These are phyloP conservation scores for Pelomyxa schiedti DNA, from an alignment of 78 protist species.

Conservation along the genomic window DNA sequence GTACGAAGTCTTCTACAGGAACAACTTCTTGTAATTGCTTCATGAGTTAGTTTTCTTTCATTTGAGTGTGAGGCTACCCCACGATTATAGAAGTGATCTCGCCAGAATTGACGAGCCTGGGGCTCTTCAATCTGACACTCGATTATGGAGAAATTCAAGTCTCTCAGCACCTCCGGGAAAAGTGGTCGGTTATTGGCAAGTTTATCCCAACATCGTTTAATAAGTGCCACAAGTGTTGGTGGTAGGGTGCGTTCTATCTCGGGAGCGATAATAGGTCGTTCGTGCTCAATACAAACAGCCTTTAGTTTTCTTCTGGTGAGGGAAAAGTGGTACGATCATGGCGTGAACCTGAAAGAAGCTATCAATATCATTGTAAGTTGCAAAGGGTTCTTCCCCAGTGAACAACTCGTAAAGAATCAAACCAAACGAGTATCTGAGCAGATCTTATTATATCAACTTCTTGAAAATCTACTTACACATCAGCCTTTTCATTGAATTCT, in stretches of 20 bases:
- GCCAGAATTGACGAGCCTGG: neutral
- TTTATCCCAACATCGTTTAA: slow-evolving; percentile 41
- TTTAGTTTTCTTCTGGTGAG: no score
- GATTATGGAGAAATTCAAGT: neutral
- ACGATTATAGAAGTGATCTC: no score
- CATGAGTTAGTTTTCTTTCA: no score
- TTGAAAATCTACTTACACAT: no score
- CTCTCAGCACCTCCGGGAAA: neutral
- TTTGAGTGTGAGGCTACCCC: no score
- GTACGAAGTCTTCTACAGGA: no score
- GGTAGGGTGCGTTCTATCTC: neutral
- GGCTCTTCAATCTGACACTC: neutral
- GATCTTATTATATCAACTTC: no score
- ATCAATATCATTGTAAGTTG: neutral
- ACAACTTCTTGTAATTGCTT: no score
- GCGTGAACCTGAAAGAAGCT: neutral
- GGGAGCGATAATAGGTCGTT: neutral
- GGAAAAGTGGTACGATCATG: no score
- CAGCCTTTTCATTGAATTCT: neutral
- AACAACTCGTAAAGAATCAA: neutral
- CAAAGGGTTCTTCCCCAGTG: neutral
- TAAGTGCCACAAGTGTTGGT: neutral
- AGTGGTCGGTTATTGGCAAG: slow-evolving; percentile 33
- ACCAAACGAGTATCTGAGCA: neutral
- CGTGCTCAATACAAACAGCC: neutral